Base-by-base conservation (phyloP, 192 early-diverging fungal species). In the Endogone sp. region DNA sequence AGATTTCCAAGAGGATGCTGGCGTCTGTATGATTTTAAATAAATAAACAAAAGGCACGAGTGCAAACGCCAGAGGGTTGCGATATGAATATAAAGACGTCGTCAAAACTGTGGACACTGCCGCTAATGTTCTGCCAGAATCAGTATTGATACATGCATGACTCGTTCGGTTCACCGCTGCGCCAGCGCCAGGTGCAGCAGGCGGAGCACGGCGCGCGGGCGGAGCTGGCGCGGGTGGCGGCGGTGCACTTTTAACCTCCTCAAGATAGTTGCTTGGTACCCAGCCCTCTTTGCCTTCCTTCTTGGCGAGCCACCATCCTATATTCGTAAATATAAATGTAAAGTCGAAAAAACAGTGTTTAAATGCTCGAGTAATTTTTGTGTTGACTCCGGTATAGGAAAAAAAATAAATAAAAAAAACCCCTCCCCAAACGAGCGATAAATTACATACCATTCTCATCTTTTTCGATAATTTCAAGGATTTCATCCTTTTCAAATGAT, bases 201-300 rank as follows among this genome's bases (percentile, higher is more conserved):
- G 69, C 13, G 71, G 65, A 61, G 72, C 65, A 16, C 76, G 77
- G 16, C 78, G 75, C 21, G 81, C 68, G 2, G 75, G 71, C 23
- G 80, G 80, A 44, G 69, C 76, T 13, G 83, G 79, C n/a, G 44
- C 66, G 25, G 85, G 79, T 30, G 83, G 70, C 8, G 81, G 69
- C 26, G 74, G 68, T 6, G 77, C 60, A 25, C 75, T 68, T 16
- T 74, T 75, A 37, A 76, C 73, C 37, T 86, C 86, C 56, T 90
- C 89, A 26, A 91, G 67, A 65, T 92, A 92, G 74, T 92, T 91
- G 66, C 88, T 90, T n/a, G 91, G 91, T 16, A 92, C 83, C 91
- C 89, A 93, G 26, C 89, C 89, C 78, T 91, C 87, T 37, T 66
- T 77, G 22, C 79, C 81, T 30, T 85, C 87, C 62, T 83, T 83